Conservation (phyloP, 345 rosid species). For the Salix viminalis region DNA sequence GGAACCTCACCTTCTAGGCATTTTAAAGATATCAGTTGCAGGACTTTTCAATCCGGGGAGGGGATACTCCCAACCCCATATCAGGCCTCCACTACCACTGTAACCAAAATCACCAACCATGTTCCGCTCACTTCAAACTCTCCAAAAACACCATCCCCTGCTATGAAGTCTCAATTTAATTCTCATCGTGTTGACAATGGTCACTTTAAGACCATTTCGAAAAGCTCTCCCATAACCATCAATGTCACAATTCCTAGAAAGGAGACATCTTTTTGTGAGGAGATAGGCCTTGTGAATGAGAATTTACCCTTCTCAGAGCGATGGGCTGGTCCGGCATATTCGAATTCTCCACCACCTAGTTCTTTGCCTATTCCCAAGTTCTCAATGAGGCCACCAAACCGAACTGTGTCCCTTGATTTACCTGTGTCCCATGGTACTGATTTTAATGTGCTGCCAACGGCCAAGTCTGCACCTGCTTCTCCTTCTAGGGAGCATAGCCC, state of each 20-base stretch:
- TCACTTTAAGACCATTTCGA: slow-evolving; percentile 8
- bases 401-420: slow-evolving; percentile 57
- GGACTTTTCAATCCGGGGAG: slow-evolving; percentile 65
- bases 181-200: slow-evolving; percentile 12
- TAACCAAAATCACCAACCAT: slow-evolving; percentile 26
- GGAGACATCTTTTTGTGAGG: slow-evolving; percentile 31
- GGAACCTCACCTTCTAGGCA: slow-evolving; percentile 50
- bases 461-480: slow-evolving; percentile 86
- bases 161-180: neutral
- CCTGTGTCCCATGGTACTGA: slow-evolving; percentile 34
- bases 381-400: slow-evolving; percentile 54
- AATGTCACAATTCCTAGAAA: slow-evolving; percentile 19
- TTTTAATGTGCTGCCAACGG: slow-evolving; percentile 40
- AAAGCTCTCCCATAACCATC: slow-evolving; percentile 58
- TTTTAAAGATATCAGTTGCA: slow-evolving; percentile 64
- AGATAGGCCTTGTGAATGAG: slow-evolving; percentile 11
- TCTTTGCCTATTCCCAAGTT: slow-evolving; percentile 91
- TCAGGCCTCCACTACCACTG: slow-evolving; percentile 28
- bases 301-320: slow-evolving; percentile 55
- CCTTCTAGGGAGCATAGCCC: slow-evolving; percentile 55
- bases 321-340: slow-evolving; percentile 99
- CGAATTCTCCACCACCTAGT: slow-evolving; percentile 93
- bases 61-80: slow-evolving; percentile 72
- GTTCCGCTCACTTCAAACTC: slow-evolving; percentile 21
- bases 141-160: slow-evolving; percentile 28